Evolutionary conservation across 2,329 filamentous ascomycete genomes (phyloP).

Genomic region (Stemphylium beticola): DNA sequence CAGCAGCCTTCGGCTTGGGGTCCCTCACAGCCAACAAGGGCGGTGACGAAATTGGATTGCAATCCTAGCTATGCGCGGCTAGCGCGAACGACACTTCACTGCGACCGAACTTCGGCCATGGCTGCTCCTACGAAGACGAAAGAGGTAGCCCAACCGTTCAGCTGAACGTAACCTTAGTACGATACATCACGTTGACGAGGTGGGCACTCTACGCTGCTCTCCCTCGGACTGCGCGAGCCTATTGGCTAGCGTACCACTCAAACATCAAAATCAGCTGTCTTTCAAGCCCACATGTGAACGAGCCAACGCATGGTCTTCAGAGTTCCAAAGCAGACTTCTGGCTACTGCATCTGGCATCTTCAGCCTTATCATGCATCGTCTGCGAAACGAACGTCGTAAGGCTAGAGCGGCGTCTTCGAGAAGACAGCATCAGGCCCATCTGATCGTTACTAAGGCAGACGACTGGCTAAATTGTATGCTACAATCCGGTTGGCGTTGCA

Average conservation of each 20-base stretch:
- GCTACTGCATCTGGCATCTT: background rate
- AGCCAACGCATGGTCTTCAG: background rate
- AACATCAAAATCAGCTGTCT: background rate
- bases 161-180: slow-evolving; percentile 5
- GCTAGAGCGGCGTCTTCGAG: slow-evolving; percentile 8
- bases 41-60: slow-evolving; percentile 30
- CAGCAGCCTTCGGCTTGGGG: slow-evolving; percentile 1
- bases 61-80: slow-evolving; percentile 13
- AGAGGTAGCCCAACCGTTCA: slow-evolving; percentile 5
- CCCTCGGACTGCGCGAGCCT: background rate
- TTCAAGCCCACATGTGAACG: background rate
- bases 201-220: background rate
- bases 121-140: slow-evolving; percentile 1
- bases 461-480: slow-evolving; percentile 31
- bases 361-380: slow-evolving; percentile 20
- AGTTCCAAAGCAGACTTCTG: background rate
- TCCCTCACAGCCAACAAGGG: slow-evolving; percentile 23
- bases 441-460: slow-evolving; percentile 17
- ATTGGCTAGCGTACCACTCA: background rate
- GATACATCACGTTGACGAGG: background rate
- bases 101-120: slow-evolving; percentile 30
- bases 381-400: slow-evolving; percentile 20
- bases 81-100: slow-evolving; percentile 16
- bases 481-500: slow-evolving; percentile 12
- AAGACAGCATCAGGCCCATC: slow-evolving; percentile 9